These are phyloP conservation scores for Neonectria ditissima DNA, from an alignment of 2,329 filamentous ascomycete species.

Conservation along the genomic window DNA sequence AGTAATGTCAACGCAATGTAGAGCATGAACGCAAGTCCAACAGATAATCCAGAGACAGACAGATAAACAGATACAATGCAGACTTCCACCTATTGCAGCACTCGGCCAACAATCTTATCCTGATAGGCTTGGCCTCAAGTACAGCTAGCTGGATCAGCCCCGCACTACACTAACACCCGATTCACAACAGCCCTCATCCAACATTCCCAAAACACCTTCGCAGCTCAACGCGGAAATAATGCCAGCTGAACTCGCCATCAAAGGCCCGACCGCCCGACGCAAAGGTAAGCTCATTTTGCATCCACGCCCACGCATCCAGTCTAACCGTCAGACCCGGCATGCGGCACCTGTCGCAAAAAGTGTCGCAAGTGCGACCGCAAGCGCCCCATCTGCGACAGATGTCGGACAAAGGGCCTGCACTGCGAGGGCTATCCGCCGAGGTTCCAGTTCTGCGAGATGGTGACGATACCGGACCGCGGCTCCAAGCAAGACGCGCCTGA, in stretches of 20 bases:
- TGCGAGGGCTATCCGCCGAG: conserved; percentile 48
- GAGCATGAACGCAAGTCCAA: too few species aligned
- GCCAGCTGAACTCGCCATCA: conserved; percentile 14
- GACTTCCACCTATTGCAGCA: too few species aligned
- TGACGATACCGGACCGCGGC: neutral
- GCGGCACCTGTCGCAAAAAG: conserved; percentile 48
- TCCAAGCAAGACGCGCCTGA: neutral
- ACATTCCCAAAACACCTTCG: neutral
- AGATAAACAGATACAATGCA: too few species aligned
- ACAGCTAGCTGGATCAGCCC: too few species aligned
- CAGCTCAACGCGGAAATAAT: conserved; percentile 27
- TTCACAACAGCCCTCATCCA: neutral
- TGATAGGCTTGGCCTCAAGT: too few species aligned
- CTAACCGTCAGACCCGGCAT: conserved; percentile 42
- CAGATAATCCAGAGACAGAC: too few species aligned
- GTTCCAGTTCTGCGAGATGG: conserved; percentile 45
- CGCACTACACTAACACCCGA: too few species aligned
- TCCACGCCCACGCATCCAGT: too few species aligned
- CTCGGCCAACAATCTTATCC: too few species aligned
- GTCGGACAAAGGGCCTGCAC: conserved; percentile 44
- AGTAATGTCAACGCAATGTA: too few species aligned
- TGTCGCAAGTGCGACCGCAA: conserved; percentile 49
- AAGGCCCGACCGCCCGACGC: conserved; percentile 34
- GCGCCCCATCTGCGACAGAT: conserved; percentile 46
- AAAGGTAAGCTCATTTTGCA: conserved; percentile 39